Evolutionary conservation across 2,329 filamentous ascomycete species (phyloP).

Genomic region (Neoascochyta sp.): DNA sequence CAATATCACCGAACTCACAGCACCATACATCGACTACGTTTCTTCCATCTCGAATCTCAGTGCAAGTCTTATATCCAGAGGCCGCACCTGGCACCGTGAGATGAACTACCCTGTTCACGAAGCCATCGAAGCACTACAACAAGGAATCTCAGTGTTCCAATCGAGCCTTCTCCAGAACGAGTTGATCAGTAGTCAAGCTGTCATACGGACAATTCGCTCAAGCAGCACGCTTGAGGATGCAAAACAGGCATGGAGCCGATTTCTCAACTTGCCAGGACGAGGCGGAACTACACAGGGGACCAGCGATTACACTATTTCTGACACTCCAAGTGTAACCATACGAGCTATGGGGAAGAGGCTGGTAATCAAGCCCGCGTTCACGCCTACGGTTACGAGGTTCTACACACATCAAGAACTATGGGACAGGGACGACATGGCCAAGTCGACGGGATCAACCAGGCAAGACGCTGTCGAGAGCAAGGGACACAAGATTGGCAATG

Average conservation of each 20-base stretch:
- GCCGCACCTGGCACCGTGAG: conserved; percentile 37
- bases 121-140: conserved; percentile 29
- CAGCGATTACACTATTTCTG: no score
- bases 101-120: conserved; percentile 34
- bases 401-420: no score
- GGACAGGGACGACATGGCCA: no score
- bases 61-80: conserved; percentile 27
- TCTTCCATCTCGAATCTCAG: conserved; percentile 26
- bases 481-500: no score
- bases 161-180: conserved; percentile 23
- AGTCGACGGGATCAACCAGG: no score
- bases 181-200: conserved; percentile 23
- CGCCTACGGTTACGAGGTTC: no score
- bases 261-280: conserved; percentile 30
- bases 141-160: conserved; percentile 29
- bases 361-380: background rate
- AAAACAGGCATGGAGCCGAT: conserved; percentile 30
- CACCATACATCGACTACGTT: conserved; percentile 31
- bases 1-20: conserved; percentile 16
- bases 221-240: conserved; percentile 30
- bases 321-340: no score
- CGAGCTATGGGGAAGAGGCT: background rate
- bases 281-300: conserved; percentile 1
- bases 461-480: no score
- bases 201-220: conserved; percentile 37